These are phyloP conservation scores for Aspergillus incahuasiensis DNA, from an alignment of 495 filamentous ascomycete genomes.

Conservation along the genomic window DNA sequence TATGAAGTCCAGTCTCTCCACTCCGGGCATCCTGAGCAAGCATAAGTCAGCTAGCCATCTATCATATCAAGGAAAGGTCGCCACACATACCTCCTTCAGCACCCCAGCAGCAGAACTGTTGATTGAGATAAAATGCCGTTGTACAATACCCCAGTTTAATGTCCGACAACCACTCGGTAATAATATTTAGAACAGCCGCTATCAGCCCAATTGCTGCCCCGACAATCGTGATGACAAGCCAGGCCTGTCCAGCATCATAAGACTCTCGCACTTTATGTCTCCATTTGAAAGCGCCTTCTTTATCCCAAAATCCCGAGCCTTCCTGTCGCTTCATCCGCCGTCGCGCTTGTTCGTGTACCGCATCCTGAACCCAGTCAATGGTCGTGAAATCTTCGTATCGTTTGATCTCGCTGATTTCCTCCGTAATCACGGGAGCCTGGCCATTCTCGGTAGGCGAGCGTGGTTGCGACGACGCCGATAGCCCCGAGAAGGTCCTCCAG, in stretches of 20 bases:
- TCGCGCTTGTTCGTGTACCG: constrained; percentile 80
- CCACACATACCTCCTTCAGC: constrained; percentile 68
- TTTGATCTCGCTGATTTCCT: constrained; percentile 97
- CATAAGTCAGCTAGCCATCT: neutral
- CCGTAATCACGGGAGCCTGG: constrained; percentile 63
- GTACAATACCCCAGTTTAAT: constrained; percentile 92
- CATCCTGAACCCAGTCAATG: constrained; percentile 99
- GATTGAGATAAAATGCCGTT: constrained; percentile 94
- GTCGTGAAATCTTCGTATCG: constrained; percentile 98
- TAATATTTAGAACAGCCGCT: constrained; percentile 89
- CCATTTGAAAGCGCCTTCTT: constrained; percentile 71
- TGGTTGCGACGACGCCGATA: constrained; percentile 56
- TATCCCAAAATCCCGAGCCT: constrained; percentile 69
- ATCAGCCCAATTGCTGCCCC: constrained; percentile 90
- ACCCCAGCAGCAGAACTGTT: constrained; percentile 98
- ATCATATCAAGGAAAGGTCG: neutral
- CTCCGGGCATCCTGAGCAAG: constrained; percentile 64
- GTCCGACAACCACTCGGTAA: constrained; percentile 95
- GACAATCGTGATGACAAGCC: constrained; percentile 95
- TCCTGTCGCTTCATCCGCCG: constrained; percentile 70
- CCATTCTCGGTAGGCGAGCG: constrained; percentile 33
- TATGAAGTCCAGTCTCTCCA: constrained; percentile 88
- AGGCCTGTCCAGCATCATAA: constrained; percentile 95
- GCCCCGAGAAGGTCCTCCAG: constrained; percentile 67
- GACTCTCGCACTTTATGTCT: constrained; percentile 75